A percentile compares a stretch with the other conserved stretches of the same genome.
Conservation (phyloP, 140 eudicot genomes). For the Senecio squalidus region DNA sequence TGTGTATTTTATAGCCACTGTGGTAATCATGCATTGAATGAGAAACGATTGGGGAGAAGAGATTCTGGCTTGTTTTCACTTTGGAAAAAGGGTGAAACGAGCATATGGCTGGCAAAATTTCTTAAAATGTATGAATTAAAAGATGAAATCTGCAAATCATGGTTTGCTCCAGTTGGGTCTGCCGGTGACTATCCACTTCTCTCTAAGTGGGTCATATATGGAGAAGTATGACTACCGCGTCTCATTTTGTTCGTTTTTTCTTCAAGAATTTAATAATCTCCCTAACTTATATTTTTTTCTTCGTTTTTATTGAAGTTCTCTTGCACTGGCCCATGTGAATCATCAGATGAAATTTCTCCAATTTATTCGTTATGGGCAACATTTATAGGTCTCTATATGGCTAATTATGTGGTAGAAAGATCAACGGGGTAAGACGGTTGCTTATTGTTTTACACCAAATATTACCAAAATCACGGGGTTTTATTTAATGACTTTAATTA, state of each 20-base stretch:
- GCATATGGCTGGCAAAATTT: slow-evolving; percentile 73
- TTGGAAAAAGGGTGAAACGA: slow-evolving; percentile 83
- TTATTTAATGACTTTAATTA: slow-evolving; percentile 14
- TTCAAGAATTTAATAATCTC: slow-evolving; percentile 14
- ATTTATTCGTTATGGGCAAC: slow-evolving; percentile 98
- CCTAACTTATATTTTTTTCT: background rate
- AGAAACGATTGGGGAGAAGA: slow-evolving; percentile 56
- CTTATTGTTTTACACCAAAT: background rate
- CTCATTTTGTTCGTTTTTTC: background rate
- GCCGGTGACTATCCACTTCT: slow-evolving; percentile 91
- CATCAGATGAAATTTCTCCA: slow-evolving; percentile 94
- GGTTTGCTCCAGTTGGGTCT: slow-evolving; percentile 99
- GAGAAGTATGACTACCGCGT: slow-evolving; percentile 58
- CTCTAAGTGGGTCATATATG: slow-evolving; percentile 98
- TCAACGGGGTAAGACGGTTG: slow-evolving; percentile 77
- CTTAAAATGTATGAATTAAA: slow-evolving; percentile 75
- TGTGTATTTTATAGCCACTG: slow-evolving; percentile 99
- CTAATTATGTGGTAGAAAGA: slow-evolving; percentile 96
- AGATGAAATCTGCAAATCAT: slow-evolving; percentile 88
- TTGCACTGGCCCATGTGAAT: slow-evolving; percentile 77
- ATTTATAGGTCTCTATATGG: slow-evolving; percentile 94
- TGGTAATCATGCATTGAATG: slow-evolving; percentile 92
- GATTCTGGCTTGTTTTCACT: slow-evolving; percentile 62
- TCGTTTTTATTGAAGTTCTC: slow-evolving; percentile 52
- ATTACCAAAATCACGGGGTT: background rate